Evolutionary conservation across 768 basidiomycete species (phyloP).

Genomic region (Suillus sp.): DNA sequence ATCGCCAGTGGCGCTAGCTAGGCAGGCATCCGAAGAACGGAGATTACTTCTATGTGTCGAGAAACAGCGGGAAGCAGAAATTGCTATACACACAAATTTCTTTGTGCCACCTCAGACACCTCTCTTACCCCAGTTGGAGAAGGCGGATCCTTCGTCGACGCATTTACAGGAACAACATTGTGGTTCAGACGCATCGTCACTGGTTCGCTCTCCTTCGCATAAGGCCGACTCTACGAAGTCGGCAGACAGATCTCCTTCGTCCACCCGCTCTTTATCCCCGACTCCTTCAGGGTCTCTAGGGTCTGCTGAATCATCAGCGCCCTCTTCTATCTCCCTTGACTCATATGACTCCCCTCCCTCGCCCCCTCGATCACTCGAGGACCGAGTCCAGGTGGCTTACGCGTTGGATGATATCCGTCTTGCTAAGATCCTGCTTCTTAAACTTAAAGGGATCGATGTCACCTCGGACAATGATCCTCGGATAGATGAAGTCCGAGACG

Average conservation of each 20-base stretch:
- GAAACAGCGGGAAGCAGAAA: conserved; percentile 11
- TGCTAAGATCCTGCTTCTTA: conserved; percentile 64
- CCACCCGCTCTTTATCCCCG: conserved; percentile 24
- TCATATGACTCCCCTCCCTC: conserved; percentile 50
- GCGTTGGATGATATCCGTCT: conserved; percentile 67
- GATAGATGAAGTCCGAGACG: conserved; percentile 58
- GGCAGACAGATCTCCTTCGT: conserved; percentile 1
- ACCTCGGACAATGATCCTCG: conserved; percentile 61
- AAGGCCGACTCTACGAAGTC: conserved; percentile 5
- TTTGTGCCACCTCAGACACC: conserved; percentile 10
- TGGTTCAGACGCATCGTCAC: neutral
- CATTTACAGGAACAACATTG: neutral
- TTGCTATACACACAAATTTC: conserved; percentile 1
- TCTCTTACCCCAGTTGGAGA: conserved; percentile 12
- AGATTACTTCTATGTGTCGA: conserved; percentile 19
- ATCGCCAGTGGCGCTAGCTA: conserved; percentile 44
- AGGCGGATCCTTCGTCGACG: conserved; percentile 6
- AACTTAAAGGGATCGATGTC: conserved; percentile 62
- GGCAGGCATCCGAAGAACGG: conserved; percentile 47
- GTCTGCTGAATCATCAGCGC: conserved; percentile 20
- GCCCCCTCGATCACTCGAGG: conserved; percentile 50
- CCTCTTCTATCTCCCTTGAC: conserved; percentile 33
- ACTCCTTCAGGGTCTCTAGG: conserved; percentile 24
- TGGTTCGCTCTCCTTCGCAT: conserved; percentile 2
- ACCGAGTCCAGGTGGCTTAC: conserved; percentile 69